Base-by-base conservation (phyloP, 2,329 filamentous ascomycete species). In the Sporothrix luriei region DNA sequence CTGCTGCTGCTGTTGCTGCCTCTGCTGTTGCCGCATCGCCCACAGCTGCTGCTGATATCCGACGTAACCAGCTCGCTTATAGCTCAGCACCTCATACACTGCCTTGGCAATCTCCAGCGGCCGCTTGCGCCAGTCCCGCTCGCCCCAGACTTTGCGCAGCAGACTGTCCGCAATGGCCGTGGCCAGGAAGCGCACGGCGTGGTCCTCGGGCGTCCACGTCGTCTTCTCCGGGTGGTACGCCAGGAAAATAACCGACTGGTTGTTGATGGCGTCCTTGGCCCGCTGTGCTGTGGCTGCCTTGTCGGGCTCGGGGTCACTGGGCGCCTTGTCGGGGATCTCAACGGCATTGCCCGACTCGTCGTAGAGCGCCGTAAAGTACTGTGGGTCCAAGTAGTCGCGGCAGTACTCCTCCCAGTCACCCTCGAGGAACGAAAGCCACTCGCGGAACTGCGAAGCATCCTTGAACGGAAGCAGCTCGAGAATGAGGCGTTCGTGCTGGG, bases 381-480 rank as follows among this genome's bases (percentile, higher is more conserved):
- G 57, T 5, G 40, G 29, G 65, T 57, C 67, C 76, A 72, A 74
- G 70, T 75, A 78, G 76, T 79, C 78, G 43, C 72, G 73, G 68
- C 74, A 72, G 74, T 80, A 80, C 74, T 80, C 80, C 68, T 73
- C n/a, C 79, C 78, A 81, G 33, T 78, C 75, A 52, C 78, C 78
- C 68, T 75, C 75, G 19, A 81, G 75, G 51, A 75, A 75, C 51
- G 72, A 62, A 11, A 81, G 76, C 79, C 79, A 81, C 33, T 76
- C 76, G 52, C 76, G 77, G 73, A 81, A 80, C 70, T 76, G 74
- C 33, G 62, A 55, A 46, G 70, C 59, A 61, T 78, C 76, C 59
- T 77, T 77, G 75, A 81, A 78, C 38, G 79, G 78, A 13, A 81
- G 76, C 51, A 80, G 77, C 71, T 81, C 79, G 71, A 80, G 74